Evolutionary conservation across 2,329 filamentous ascomycete species (phyloP).

Genomic region (Hysterium pulicare): DNA sequence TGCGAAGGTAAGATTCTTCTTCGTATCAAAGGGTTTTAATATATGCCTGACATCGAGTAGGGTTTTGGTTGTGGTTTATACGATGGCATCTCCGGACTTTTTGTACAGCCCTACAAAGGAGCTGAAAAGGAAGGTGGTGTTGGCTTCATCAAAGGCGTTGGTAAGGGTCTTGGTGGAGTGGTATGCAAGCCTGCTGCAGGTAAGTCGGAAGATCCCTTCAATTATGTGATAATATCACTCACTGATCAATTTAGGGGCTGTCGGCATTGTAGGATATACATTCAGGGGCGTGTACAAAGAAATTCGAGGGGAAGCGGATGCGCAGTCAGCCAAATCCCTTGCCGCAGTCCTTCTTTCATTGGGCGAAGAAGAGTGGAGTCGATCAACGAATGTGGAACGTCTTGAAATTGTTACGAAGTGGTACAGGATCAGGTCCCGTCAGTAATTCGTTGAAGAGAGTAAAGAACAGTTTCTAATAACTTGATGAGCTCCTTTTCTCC

Average conservation of each 20-base stretch:
- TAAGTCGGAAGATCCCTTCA: slow-evolving; percentile 3
- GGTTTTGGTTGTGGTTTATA: slow-evolving; percentile 73
- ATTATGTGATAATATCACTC: neutral
- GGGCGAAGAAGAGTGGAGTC: neutral
- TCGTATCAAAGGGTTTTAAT: too few species aligned
- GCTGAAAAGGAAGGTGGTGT: slow-evolving; percentile 58
- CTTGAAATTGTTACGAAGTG: neutral
- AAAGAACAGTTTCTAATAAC: too few species aligned
- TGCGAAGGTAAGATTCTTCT: slow-evolving; percentile 60
- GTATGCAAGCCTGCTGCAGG: slow-evolving; percentile 65
- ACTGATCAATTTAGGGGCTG: slow-evolving; percentile 39
- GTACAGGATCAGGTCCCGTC: too few species aligned
- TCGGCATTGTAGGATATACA: slow-evolving; percentile 59
- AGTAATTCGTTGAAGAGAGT: too few species aligned
- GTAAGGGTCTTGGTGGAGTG: slow-evolving; percentile 68
- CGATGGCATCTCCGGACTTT: slow-evolving; percentile 72
- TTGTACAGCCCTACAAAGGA: slow-evolving; percentile 71
- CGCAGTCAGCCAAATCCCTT: neutral
- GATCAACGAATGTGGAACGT: neutral
- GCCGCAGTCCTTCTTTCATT: neutral
- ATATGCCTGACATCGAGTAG: too few species aligned
- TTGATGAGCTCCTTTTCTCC: too few species aligned
- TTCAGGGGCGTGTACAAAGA: slow-evolving; percentile 62
- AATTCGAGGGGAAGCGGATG: slow-evolving; percentile 21
- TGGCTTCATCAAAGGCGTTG: slow-evolving; percentile 73